These are phyloP conservation scores for Backusella sp. DNA, from an alignment of 192 early-diverging fungal species.

Conservation along the genomic window DNA sequence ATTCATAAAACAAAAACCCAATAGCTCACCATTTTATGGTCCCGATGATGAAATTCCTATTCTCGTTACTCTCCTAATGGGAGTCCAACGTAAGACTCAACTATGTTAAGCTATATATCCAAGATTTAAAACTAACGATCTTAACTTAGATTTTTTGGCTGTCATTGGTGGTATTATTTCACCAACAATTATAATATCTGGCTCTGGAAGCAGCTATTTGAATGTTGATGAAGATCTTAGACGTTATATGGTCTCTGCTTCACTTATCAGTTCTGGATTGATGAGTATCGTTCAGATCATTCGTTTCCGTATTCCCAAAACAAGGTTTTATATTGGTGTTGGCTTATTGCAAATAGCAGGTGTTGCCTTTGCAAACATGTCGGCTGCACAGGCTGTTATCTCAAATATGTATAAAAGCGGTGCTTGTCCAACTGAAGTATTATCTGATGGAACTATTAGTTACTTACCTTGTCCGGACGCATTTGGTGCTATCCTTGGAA, in stretches of 20 bases:
- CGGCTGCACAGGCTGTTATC: conserved; percentile 47
- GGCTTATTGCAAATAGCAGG: conserved; percentile 51
- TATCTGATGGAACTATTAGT: conserved; percentile 36
- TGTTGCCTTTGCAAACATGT: conserved; percentile 50
- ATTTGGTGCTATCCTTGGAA: conserved; percentile 53
- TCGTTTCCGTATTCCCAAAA: conserved; percentile 43
- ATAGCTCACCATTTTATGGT: conserved; percentile 41
- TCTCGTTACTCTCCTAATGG: conserved; percentile 42
- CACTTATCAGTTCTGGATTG: conserved; percentile 32
- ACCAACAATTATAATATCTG: conserved; percentile 43
- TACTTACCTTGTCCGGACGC: conserved; percentile 47
- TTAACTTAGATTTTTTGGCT: neutral
- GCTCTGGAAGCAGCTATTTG: conserved; percentile 38
- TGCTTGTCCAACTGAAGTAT: conserved; percentile 23
- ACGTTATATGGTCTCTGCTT: conserved; percentile 45
- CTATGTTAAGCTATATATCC: neutral
- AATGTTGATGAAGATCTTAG: conserved; percentile 37
- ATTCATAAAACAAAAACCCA: conserved; percentile 24
- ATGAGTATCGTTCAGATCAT: conserved; percentile 46
- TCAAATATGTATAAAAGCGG: conserved; percentile 25
- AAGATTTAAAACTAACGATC: neutral
- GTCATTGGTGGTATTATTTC: conserved; percentile 19
- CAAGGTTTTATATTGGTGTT: conserved; percentile 40
- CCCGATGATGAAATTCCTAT: conserved; percentile 46
- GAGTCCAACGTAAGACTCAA: conserved; percentile 20